Base-by-base conservation (phyloP, 257 asterid species). In the Linaria vulgaris region DNA sequence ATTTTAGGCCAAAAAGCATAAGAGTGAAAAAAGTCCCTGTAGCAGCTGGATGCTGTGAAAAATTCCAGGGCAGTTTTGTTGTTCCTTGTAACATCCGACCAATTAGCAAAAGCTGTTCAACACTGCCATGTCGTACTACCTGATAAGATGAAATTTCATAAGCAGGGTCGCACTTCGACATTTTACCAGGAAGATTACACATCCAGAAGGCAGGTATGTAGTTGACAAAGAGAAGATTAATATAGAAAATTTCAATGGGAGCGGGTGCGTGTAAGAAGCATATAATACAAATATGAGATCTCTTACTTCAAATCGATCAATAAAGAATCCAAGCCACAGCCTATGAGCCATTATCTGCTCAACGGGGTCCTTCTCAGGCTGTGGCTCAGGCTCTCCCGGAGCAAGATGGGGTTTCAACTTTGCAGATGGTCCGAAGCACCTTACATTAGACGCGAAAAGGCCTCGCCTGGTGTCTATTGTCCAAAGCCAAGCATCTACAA, bases 401-500 rank as follows among this genome's bases (percentile, higher is more conserved):
- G 84, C 77, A 83, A 94, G 96, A 74, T 94, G 99, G 76, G 99
- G 99, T 86, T 94, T 87, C 79, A 90, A 75, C 75, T 87, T 90
- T 46, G 99, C 95, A 78, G 96, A 83, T 60, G 99, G 99, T 66
- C 99, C 97, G 56, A 83, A 80, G 75, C 71, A 87, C 73, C 85
- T 79, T 43, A 71, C 55, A 22, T 87, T 95, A 56, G 97, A 94
- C 64, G 99, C 96, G 79, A 94, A 94, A 74, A 94, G 84, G 65
- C 99, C 99, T 70, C 96, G 82, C 80, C 84, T 94, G 16, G 99
- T 94, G 80, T 94, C 99, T 59, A 94, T 79, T 34, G 97, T 87
- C 99, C 99, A 94, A 65, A 94, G 76, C 99, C 99, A 94, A 63
- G 97, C 96, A 82, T 94, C 99, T 67, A 90, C 97, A 66, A 90